A percentile compares a stretch with the other conserved stretches of the same genome.
Evolutionary conservation across 768 basidiomycete genomes (phyloP).

Genomic region (Phylloporus scabripes): DNA sequence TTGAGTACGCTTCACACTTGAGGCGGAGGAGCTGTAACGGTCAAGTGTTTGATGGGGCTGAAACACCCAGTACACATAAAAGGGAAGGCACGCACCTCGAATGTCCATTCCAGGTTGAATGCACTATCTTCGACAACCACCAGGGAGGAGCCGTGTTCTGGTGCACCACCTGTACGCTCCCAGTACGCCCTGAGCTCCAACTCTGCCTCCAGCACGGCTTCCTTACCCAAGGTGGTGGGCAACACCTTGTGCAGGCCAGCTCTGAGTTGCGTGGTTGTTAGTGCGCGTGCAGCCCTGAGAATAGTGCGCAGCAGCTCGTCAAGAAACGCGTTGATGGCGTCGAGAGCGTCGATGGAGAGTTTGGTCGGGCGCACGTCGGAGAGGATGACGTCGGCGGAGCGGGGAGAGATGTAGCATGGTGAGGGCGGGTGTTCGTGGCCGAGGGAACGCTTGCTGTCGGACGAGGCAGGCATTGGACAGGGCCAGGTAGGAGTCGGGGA

Average conservation of each 20-base stretch:
- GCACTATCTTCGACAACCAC: conserved; percentile 45
- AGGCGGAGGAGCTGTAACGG: conserved; percentile 59
- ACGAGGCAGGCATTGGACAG: conserved; percentile 41
- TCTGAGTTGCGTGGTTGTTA: conserved; percentile 70
- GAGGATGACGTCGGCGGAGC: conserved; percentile 86
- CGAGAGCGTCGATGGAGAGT: conserved; percentile 73
- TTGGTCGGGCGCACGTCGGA: conserved; percentile 91
- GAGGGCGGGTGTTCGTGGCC: conserved; percentile 28
- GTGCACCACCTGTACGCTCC: conserved; percentile 55
- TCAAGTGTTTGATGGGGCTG: conserved; percentile 8
- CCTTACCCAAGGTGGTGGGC: conserved; percentile 81
- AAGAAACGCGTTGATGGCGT: conserved; percentile 70
- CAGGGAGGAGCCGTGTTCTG: conserved; percentile 22
- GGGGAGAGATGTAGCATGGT: conserved; percentile 73
- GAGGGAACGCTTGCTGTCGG: conserved; percentile 13
- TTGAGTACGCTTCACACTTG: conserved; percentile 87
- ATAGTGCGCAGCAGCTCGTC: conserved; percentile 81
- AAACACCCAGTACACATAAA: not conserved
- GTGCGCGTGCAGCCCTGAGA: conserved; percentile 58
- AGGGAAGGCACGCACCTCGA: conserved; percentile 47
- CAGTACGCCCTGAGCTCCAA: conserved; percentile 87
- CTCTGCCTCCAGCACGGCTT: conserved; percentile 89
- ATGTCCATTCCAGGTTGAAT: conserved; percentile 70
- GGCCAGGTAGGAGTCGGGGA: conserved; percentile 5
- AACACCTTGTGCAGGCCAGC: conserved; percentile 64